Conservation (phyloP, 495 filamentous ascomycete species). For the Aspergillus nidulans region DNA sequence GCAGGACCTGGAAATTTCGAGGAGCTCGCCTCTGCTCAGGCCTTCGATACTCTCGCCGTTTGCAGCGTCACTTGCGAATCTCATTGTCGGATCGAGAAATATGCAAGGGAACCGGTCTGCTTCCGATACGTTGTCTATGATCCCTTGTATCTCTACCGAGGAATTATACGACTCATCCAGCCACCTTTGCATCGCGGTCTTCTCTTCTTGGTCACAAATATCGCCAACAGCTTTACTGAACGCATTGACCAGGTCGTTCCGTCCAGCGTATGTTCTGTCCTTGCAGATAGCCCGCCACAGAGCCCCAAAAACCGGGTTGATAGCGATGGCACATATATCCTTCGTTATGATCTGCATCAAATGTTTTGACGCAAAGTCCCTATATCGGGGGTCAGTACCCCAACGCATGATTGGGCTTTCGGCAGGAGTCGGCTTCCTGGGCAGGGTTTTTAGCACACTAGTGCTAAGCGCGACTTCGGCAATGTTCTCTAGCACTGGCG, state of each 20-base stretch:
- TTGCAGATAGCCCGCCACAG: conserved; percentile 45
- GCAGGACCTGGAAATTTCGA: conserved; percentile 45
- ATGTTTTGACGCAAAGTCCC: conserved; percentile 25
- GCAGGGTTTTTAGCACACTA: conserved; percentile 6
- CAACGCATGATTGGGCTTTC: conserved; percentile 36
- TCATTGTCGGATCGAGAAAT: conserved; percentile 41
- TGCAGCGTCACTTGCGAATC: conserved; percentile 14
- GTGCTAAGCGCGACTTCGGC: conserved; percentile 10
- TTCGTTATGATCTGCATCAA: conserved; percentile 34
- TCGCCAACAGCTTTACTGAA: conserved; percentile 32
- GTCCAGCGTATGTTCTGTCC: conserved; percentile 32
- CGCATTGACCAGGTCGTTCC: conserved; percentile 31
- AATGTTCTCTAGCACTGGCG: neutral
- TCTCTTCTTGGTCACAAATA: conserved; percentile 24
- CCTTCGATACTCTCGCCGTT: conserved; percentile 15
- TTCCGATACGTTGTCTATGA: conserved; percentile 40
- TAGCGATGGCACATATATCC: conserved; percentile 34
- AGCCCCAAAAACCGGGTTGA: conserved; percentile 45
- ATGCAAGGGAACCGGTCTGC: conserved; percentile 47
- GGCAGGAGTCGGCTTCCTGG: conserved; percentile 21
- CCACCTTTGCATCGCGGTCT: conserved; percentile 37
- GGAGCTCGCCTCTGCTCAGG: conserved; percentile 37
- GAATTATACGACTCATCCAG: conserved; percentile 45
- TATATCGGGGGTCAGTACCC: conserved; percentile 28
- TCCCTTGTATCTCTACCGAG: conserved; percentile 30